phyloP scores from a whole-genome alignment of 169 alveolate species.

The Plasmodium knowlesi region DNA sequence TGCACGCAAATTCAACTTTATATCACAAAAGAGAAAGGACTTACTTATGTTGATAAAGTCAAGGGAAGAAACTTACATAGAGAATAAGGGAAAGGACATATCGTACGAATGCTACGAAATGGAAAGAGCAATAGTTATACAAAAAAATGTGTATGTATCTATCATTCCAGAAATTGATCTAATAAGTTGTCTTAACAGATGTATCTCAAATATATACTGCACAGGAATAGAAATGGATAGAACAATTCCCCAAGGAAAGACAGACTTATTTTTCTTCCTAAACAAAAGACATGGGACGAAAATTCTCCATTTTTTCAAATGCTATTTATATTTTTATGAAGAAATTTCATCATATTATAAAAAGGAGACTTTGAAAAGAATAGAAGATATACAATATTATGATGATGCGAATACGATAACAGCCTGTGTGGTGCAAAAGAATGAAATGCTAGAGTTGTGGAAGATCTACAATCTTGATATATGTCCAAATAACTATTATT shows the following conservation, averaged over 20 bases:
- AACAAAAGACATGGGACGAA: slow-evolving; percentile 14
- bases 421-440: slow-evolving; percentile 33
- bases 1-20: neutral
- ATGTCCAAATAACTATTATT: slow-evolving; percentile 81
- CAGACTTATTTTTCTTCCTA: slow-evolving; percentile 13
- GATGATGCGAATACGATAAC: slow-evolving; percentile 12
- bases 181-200: slow-evolving; percentile 67
- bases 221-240: slow-evolving; percentile 79
- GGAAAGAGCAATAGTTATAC: neutral
- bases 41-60: slow-evolving; percentile 5
- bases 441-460: slow-evolving; percentile 18
- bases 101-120: slow-evolving; percentile 17
- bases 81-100: slow-evolving; percentile 7
- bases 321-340: slow-evolving; percentile 54
- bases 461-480: slow-evolving; percentile 44
- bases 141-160: slow-evolving; percentile 27
- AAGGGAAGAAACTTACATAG: slow-evolving; percentile 38
- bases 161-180: slow-evolving; percentile 72
- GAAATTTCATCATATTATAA: slow-evolving; percentile 9
- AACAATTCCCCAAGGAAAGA: slow-evolving; percentile 32
- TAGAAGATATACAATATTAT: slow-evolving; percentile 19
- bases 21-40: neutral
- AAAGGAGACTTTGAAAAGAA: slow-evolving; percentile 2
- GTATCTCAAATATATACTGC: slow-evolving; percentile 80
- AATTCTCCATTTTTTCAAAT: slow-evolving; percentile 19